Conservation (phyloP, 257 asterid genomes). For the Marsdenia floribunda region DNA sequence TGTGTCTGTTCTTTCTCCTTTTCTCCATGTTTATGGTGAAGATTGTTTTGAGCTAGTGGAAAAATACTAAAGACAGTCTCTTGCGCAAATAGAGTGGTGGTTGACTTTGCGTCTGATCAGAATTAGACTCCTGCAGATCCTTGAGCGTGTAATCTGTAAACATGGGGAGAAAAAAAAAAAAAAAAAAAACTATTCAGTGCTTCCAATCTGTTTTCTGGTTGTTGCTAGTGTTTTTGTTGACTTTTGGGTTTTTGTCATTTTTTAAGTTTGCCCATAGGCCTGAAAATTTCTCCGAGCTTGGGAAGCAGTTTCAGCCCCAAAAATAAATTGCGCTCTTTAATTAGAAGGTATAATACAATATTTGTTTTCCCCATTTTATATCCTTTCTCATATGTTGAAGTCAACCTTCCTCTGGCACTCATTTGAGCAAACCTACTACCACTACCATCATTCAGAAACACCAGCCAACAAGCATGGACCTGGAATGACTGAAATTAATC, state of each 20-base stretch:
- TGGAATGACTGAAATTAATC: neutral
- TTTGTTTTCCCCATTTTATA: neutral
- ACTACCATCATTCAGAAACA: neutral
- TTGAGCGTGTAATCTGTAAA: neutral
- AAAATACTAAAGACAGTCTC: neutral
- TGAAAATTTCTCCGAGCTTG: neutral
- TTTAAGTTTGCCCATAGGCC: constrained; percentile 6
- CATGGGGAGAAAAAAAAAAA: neutral
- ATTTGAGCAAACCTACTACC: neutral
- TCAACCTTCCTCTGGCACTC: neutral
- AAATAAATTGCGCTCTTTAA: neutral
- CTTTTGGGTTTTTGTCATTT: neutral
- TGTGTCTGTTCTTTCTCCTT: neutral
- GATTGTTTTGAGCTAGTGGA: neutral
- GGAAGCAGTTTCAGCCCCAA: constrained; percentile 3
- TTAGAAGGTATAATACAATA: neutral
- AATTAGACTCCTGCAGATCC: neutral
- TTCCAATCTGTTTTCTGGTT: neutral
- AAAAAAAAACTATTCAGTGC: neutral
- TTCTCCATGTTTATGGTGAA: neutral
- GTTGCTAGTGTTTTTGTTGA: neutral
- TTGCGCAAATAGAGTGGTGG: neutral
- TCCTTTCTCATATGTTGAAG: neutral
- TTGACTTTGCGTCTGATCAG: neutral
- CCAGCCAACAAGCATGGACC: neutral